Base-by-base conservation (phyloP, 2,329 filamentous ascomycete species). In the Pseudogymnoascus destructans region DNA sequence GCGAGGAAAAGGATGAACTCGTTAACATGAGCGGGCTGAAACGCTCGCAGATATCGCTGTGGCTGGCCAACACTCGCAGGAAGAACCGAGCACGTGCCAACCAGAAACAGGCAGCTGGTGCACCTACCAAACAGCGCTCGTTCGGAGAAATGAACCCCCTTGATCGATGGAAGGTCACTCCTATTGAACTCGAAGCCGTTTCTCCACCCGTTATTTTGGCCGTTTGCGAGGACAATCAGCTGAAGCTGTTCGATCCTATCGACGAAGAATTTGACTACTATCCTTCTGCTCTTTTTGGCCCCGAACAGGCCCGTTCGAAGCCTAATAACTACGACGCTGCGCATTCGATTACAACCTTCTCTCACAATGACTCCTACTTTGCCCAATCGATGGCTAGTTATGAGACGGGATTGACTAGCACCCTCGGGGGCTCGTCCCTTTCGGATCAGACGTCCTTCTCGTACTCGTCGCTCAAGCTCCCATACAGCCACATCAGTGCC, bases 401-500 rank as follows among this genome's bases (percentile, higher is more conserved):
- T 33, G 58, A 59, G 8, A 59, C 58, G 11, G 52, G 52, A n/a
- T 10, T 59, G 17, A 59, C 49, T 15, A 36, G 52, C 25, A 49
- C 52, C 40, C 57, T 55, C 8, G 36, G 40, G 21, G 36, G 57
- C 15, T 35, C 52, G 13, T 57, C 58, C 1, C 30, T 57, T 32
- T 57, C 40, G 30, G 57, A 58, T 5, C 27, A 52, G 17, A 58
- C 57, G 11, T 27, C 38, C 4, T 55, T 58, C 32, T 55, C 40
- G 23, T 55, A 58, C 40, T 33, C 49, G 11, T 58, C 42, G 42
- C 42, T 57, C 58, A 57, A 30, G 21, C 66, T 68, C 60, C 61
- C 64, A 38, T 65, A 66, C 40, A 64, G 46, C 6, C 46, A 52
- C 46, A 30, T 52, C 66, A 27, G 65, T 68, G 68, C 64, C 67